Base-by-base conservation (phyloP, 257 asterid species). In the Jacaranda mimosifolia region DNA sequence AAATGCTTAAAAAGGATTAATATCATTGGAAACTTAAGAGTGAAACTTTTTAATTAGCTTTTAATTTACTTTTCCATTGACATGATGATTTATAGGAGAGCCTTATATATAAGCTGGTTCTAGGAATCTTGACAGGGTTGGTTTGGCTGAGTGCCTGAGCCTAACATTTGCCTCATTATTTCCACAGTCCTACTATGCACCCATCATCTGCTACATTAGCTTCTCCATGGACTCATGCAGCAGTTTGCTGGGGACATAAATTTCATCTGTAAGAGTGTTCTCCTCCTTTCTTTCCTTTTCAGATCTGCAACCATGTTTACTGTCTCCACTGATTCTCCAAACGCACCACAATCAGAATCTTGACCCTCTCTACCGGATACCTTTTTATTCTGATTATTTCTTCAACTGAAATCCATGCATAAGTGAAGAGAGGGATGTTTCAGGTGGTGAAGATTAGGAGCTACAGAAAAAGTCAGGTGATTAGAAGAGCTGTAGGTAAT, bases 1-100 rank as follows among this genome's bases (percentile, higher is more conserved):
- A 76, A 56, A 35, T 32, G 38, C 63, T 64, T 78, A 63, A 38
- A 57, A 73, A 26, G 46, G 70, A 63, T 32, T 26, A 57, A 21
- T 15, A n/a, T 63, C 46, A 39, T 32, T 36, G 21, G 66, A 52
- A 51, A 7, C 60, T 39, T 17, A 13, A 56, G 40, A 6, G 49
- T 11, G 18, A 49, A 68, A 6, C 46, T 19, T 67, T 67, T 42
- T 35, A 19, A 56, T 72, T 72, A 18, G n/a, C 43, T 58, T 58
- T 72, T 43, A 56, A 12, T 19, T 32, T 42, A 42, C 63, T 3
- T 59, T 56, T 13, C 62, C 6, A 48, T 17, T 4, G 42, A 39
- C 17, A 46, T 38, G 38, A 18, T 62, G 66, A 56, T 11, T 17
- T 14, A 59, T 58, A 15, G 36, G 26, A 56, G 21, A 26, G 6